phyloP scores from a whole-genome alignment of 2,329 filamentous ascomycete species.

The Aspergillus melleus region DNA sequence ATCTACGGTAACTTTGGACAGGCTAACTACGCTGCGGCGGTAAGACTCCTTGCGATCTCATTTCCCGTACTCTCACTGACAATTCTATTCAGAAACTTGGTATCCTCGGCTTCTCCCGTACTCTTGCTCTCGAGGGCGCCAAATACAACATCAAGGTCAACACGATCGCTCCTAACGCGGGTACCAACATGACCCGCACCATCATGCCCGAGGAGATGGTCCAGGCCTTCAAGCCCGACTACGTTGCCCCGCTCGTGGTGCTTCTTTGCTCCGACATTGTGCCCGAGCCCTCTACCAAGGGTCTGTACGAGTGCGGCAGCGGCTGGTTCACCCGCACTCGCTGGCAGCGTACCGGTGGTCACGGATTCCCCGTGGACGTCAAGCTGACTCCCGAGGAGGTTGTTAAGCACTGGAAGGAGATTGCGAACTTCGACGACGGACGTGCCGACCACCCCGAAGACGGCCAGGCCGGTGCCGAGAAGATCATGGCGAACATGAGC shows the following conservation, averaged over 20 bases:
- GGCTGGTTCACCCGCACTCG: slow-evolving; percentile 90
- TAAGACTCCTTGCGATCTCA: slow-evolving; percentile 44
- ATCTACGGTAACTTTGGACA: slow-evolving; percentile 99
- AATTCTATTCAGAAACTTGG: slow-evolving; percentile 67
- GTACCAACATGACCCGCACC: slow-evolving; percentile 89
- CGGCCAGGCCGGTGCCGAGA: slow-evolving; percentile 72
- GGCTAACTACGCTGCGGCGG: slow-evolving; percentile 91
- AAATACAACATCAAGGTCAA: slow-evolving; percentile 99
- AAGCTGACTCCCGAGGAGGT: slow-evolving; percentile 83
- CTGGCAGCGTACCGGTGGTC: slow-evolving; percentile 89
- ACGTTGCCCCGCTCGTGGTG: slow-evolving; percentile 90
- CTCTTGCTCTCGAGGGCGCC: slow-evolving; percentile 85
- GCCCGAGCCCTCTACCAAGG: slow-evolving; percentile 78
- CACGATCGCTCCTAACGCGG: slow-evolving; percentile 96
- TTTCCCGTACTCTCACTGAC: slow-evolving; percentile 5
- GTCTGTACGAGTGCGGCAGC: slow-evolving; percentile 90
- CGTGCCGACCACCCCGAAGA: slow-evolving; percentile 84
- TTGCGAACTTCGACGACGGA: slow-evolving; percentile 83
- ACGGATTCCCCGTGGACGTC: slow-evolving; percentile 87
- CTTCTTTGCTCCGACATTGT: slow-evolving; percentile 85
- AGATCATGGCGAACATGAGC: slow-evolving; percentile 80
- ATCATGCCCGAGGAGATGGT: slow-evolving; percentile 97
- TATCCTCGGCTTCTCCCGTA: slow-evolving; percentile 92
- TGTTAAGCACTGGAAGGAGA: slow-evolving; percentile 70
- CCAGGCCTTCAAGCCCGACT: slow-evolving; percentile 98